Evolutionary conservation across 2,329 filamentous ascomycete species (phyloP).

Genomic region (Aureobasidium melanogenum): DNA sequence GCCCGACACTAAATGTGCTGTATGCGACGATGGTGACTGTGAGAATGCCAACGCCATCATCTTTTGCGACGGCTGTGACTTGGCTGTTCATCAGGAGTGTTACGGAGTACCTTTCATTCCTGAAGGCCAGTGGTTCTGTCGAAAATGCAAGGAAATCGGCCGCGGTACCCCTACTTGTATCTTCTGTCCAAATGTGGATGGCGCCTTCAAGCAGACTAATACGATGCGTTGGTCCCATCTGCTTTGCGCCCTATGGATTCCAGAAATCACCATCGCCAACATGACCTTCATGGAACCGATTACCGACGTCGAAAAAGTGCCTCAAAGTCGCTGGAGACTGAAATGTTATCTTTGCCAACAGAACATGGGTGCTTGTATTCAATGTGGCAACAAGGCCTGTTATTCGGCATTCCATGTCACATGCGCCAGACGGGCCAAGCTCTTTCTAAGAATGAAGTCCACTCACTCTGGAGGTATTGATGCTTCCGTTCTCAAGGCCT

Average conservation of each 20-base stretch:
- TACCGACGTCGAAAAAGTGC: conserved; percentile 95
- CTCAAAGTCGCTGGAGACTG: conserved; percentile 86
- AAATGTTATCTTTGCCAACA: conserved; percentile 96
- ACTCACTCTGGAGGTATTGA: conserved; percentile 73
- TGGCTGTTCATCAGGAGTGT: conserved; percentile 97
- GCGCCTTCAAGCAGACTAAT: conserved; percentile 96
- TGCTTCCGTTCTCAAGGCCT: conserved; percentile 78
- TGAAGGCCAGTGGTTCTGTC: conserved; percentile 95
- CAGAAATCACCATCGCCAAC: conserved; percentile 90
- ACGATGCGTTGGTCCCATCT: conserved; percentile 95
- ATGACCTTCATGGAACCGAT: conserved; percentile 97
- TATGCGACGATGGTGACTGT: conserved; percentile 98
- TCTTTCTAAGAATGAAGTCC: conserved; percentile 96
- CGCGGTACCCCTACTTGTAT: conserved; percentile 91
- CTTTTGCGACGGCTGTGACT: conserved; percentile 95
- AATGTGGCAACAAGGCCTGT: conserved; percentile 95
- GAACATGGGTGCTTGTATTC: conserved; percentile 95
- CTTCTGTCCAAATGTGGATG: conserved; percentile 95
- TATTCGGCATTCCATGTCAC: conserved; percentile 97
- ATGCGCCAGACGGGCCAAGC: conserved; percentile 75
- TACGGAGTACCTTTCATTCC: conserved; percentile 98
- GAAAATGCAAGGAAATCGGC: conserved; percentile 92
- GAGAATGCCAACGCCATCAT: conserved; percentile 99
- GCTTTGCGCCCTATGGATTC: conserved; percentile 96
- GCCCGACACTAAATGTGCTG: conserved; percentile 93